These are phyloP conservation scores for Colletotrichum shisoi DNA, from an alignment of 2,329 filamentous ascomycete genomes.

Conservation along the genomic window DNA sequence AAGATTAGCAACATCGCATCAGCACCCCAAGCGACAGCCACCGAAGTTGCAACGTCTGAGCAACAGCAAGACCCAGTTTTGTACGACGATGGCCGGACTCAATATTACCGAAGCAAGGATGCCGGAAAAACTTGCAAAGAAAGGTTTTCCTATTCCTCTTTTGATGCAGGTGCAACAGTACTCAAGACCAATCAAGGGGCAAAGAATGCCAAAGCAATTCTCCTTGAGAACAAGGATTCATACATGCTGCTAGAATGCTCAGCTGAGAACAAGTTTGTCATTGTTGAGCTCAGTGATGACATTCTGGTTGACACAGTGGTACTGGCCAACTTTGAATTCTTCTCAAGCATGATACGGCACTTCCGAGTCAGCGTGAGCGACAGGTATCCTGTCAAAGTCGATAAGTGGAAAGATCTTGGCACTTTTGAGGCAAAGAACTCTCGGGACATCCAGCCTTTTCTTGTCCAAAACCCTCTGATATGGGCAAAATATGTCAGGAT, in stretches of 20 bases:
- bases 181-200: conserved; percentile 87
- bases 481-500: conserved; percentile 94
- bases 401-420: conserved; percentile 90
- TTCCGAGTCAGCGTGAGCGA: conserved; percentile 94
- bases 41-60: conserved; percentile 30
- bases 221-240: conserved; percentile 97
- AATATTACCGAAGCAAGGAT: conserved; percentile 79
- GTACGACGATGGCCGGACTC: conserved; percentile 59
- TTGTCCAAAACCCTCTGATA: conserved; percentile 92
- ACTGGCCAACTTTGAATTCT: conserved; percentile 98
- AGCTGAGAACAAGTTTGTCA: conserved; percentile 87
- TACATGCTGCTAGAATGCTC: conserved; percentile 97
- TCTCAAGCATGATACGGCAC: conserved; percentile 92
- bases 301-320: conserved; percentile 92
- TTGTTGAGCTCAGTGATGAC: conserved; percentile 89
- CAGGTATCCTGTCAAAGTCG: conserved; percentile 88
- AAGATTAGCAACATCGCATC: conserved; percentile 47
- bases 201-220: conserved; percentile 85
- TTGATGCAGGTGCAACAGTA: conserved; percentile 93
- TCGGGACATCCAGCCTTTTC: conserved; percentile 90
- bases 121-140: conserved; percentile 98
- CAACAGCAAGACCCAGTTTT: conserved; percentile 53
- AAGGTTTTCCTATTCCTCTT: conserved; percentile 95
- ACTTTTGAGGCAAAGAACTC: conserved; percentile 92
- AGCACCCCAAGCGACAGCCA: conserved; percentile 21